A percentile compares a stretch with the other conserved stretches of the same genome.
These are phyloP conservation scores for Xylariaceae sp. DNA, from an alignment of 2,329 filamentous ascomycete species.

Conservation along the genomic window DNA sequence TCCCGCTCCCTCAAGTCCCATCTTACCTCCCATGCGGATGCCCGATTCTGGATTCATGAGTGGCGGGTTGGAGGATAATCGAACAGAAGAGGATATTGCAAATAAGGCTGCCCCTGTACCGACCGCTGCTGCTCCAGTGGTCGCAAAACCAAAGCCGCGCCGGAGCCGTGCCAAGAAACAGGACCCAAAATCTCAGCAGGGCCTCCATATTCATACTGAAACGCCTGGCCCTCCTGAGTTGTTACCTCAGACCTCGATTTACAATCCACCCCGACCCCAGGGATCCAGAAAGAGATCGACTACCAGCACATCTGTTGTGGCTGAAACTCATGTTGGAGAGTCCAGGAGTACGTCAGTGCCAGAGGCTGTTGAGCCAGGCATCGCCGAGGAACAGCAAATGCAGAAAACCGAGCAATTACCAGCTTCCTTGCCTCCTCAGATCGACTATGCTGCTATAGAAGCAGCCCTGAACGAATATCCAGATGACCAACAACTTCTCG, in stretches of 20 bases:
- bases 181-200: constrained; percentile 33
- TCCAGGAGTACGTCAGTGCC: neutral
- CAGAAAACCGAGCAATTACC: constrained; percentile 20
- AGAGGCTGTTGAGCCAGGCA: constrained; percentile 7
- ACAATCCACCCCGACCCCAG: constrained; percentile 45
- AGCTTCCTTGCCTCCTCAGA: constrained; percentile 12
- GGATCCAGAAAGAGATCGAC: constrained; percentile 25
- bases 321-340: constrained; percentile 15
- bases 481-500: constrained; percentile 33
- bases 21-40: constrained; percentile 68
- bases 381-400: constrained; percentile 26
- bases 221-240: constrained; percentile 53
- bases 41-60: constrained; percentile 87
- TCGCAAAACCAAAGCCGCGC: constrained; percentile 44
- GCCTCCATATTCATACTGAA: constrained; percentile 50
- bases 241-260: constrained; percentile 51
- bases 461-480: constrained; percentile 30
- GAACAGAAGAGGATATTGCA: constrained; percentile 66
- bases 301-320: constrained; percentile 25
- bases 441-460: constrained; percentile 32
- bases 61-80: constrained; percentile 69
- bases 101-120: constrained; percentile 50
- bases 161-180: constrained; percentile 43
- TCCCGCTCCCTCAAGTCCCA: constrained; percentile 80
- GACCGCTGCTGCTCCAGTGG: constrained; percentile 35